These are phyloP conservation scores for Mantamonas sphyraenae DNA, from an alignment of 78 protist species.

Conservation along the genomic window DNA sequence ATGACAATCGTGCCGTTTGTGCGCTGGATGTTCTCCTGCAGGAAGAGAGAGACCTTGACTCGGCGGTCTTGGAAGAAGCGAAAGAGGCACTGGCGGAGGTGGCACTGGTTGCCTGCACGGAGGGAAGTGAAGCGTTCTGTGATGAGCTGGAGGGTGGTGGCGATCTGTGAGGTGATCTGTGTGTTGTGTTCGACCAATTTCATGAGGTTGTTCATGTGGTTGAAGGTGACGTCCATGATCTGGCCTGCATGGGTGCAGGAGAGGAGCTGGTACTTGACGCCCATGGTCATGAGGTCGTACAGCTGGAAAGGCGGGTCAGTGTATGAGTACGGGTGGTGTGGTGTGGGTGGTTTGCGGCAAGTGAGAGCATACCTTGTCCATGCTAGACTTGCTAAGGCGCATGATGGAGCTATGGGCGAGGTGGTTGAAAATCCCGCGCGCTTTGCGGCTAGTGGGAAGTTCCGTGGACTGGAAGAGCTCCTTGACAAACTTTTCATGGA, in stretches of 20 bases:
- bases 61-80: slow-evolving; percentile 15
- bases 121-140: neutral
- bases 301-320: neutral
- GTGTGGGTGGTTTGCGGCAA: neutral
- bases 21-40: slow-evolving; percentile 19
- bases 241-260: neutral
- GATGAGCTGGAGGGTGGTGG: neutral
- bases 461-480: slow-evolving; percentile 39
- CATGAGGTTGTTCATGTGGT: slow-evolving; percentile 17
- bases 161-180: neutral
- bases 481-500: slow-evolving; percentile 14
- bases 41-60: slow-evolving; percentile 32
- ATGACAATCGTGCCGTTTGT: neutral
- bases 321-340: neutral
- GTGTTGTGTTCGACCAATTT: neutral
- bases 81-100: neutral
- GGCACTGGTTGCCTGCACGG: neutral
- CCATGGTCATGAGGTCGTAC: slow-evolving; percentile 53
- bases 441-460: neutral
- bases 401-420: slow-evolving; percentile 55
- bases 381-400: slow-evolving; percentile 28
- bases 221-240: slow-evolving; percentile 24
- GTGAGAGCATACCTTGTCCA: slow-evolving; percentile 28
- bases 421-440: slow-evolving; percentile 33
- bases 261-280: slow-evolving; percentile 44